Base-by-base conservation (phyloP, 2,329 filamentous ascomycete genomes). In the Ophioceras dolichostomum region DNA sequence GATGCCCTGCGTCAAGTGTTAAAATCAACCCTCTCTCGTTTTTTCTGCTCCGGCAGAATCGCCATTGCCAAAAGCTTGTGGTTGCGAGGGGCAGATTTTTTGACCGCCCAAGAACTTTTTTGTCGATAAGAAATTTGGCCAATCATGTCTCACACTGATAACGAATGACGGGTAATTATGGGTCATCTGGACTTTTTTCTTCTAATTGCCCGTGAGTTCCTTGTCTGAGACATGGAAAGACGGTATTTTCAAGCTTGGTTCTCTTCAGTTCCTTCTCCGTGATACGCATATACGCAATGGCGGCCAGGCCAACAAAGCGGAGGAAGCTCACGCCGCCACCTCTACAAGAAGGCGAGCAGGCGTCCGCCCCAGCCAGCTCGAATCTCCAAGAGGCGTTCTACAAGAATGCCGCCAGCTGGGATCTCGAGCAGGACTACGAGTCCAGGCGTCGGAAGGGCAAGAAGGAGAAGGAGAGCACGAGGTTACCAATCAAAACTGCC, bases 381-480 rank as follows among this genome's bases (percentile, higher is more conserved):
- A 65, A 60, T 38, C 57, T 65, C n/a, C 68, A 74, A 40, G 73
- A 73, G 47, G 70, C 73, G 38, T 87, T 88, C 56, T 73, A 84
- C 61, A 74, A 75, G 49, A 79, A 75, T 50, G 85, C 83, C 5
- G 70, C 83, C 41, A 79, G 77, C 59, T 96, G 89, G 87, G 78
- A 94, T 52, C 70, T 94, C 34, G 91, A 94, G 63, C 83, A 94
- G 54, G 81, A 85, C 57, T 96, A 95, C 65, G 87, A 94, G 58
- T 73, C 73, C 43, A 76, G 77, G 47, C 78, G 83, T 33, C 73
- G 84, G 48, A 91, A 91, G 56, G 61, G 70, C 26, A 79, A 76
- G 52, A 85, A 82, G 58, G 70, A 77, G 49, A 70, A 68, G 43
- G 83, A 88, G 53, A 80, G 65, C 53, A 85, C 75, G 27, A 75